These are phyloP conservation scores for Sarcodon sp. DNA, from an alignment of 768 basidiomycete species.

Conservation along the genomic window DNA sequence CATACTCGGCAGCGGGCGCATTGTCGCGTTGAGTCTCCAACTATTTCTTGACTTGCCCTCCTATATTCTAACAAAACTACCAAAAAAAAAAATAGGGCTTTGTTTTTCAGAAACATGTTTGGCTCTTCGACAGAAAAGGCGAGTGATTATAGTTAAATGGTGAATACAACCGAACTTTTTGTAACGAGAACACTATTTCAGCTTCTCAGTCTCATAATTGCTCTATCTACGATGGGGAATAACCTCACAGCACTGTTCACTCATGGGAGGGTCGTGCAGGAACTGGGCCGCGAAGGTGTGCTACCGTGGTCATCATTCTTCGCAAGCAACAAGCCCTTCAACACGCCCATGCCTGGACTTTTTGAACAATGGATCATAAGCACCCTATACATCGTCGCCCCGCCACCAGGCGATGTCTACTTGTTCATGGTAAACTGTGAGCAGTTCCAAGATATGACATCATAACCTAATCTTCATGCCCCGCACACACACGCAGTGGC, in stretches of 20 bases:
- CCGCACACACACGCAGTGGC: conserved; percentile 25
- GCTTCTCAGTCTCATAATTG: conserved; percentile 49
- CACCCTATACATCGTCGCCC: conserved; percentile 34
- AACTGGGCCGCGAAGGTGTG: conserved; percentile 60
- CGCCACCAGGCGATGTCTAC: conserved; percentile 67
- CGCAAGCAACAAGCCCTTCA: conserved; percentile 59
- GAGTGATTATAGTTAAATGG: conserved; percentile 1
- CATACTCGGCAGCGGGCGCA: conserved; percentile 48
- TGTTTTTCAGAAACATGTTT: conserved; percentile 67
- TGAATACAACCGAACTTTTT: background rate
- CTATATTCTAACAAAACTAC: background rate
- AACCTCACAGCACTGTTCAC: conserved; percentile 50
- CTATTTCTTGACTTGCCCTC: background rate
- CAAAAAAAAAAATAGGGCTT: conserved; percentile 25
- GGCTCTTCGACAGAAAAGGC: conserved; percentile 50
- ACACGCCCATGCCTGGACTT: conserved; percentile 51
- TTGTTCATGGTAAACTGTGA: conserved; percentile 54
- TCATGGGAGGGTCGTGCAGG: conserved; percentile 63
- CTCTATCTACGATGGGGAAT: conserved; percentile 54
- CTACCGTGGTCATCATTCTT: conserved; percentile 56
- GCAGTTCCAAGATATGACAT: conserved; percentile 10
- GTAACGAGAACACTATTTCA: conserved; percentile 10
- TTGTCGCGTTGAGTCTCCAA: conserved; percentile 43
- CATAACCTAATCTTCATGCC: too few species aligned
- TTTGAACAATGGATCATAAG: conserved; percentile 51